Evolutionary conservation across 148 eudicot genomes (phyloP), one percentile per base, ranked within the genome.

Genomic region (Nepenthes mirabilis): DNA sequence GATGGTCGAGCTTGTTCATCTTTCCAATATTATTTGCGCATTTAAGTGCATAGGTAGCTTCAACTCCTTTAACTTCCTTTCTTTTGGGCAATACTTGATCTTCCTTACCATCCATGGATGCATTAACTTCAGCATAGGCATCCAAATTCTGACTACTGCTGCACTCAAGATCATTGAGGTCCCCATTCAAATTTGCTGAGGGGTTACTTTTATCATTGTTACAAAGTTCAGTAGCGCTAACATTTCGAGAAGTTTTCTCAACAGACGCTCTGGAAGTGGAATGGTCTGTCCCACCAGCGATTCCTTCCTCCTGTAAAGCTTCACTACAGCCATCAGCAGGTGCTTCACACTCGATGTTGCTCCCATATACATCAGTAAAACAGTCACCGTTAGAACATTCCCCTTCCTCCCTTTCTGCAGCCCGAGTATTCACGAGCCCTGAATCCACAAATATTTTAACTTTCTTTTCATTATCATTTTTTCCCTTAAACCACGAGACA

Each of bases 321-420:
- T 23, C 23, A 23, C 23, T 23, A 23, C 23, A 23, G 23, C 23
- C 23, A n/a, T 76, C 88, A 62, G 47, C 69, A 51, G 69, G 63
- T 34, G 57, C 70, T 56, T 65, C 79, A 14, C 66, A 70, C 58
- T 37, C 64, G 60, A 60, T 57, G 65, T 37, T 56, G 61, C 70
- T 75, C 36, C 65, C 65, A 57, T 59, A 55, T 45, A 74, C 78
- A 52, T 80, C 84, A 48, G 40, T 66, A 36, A 74, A 72, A 56
- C 71, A 78, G 40, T 91, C 97, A 52, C 75, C 91, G 67, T 91
- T 88, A 65, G 85, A 85, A 90, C 93, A 88, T 68, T 91, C 97
- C 54, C 96, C 97, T 78, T 93, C 96, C 76, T 88, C 96, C 73
- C 87, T 89, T 69, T 86, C 99, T 58, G 65, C 61, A 35, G 37